phyloP scores from a whole-genome alignment of 2,329 filamentous ascomycete species.

The Ophiognomonia clavigignenti-juglandacearum region DNA sequence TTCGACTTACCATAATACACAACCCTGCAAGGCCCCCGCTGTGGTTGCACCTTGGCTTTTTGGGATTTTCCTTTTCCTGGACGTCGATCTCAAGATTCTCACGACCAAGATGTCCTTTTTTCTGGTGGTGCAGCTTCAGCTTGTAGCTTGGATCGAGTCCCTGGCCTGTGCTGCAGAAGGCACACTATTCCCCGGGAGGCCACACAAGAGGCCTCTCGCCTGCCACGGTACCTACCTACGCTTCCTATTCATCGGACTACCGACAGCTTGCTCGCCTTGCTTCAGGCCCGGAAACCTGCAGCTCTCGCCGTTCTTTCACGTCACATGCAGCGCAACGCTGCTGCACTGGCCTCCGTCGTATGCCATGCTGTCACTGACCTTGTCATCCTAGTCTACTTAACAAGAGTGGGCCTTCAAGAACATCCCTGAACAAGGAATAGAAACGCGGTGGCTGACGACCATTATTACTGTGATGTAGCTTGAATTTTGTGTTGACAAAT shows the following conservation, averaged over 20 bases:
- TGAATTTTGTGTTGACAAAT: too few species aligned
- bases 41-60: background rate
- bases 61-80: background rate
- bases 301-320: background rate
- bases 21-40: too few species aligned
- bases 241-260: background rate
- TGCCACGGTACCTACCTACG: background rate
- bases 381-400: background rate
- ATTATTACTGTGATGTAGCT: too few species aligned
- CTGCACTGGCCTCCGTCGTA: background rate
- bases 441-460: conserved; percentile 2
- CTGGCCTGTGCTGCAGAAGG: background rate
- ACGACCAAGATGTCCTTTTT: background rate
- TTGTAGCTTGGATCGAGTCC: background rate
- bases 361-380: background rate
- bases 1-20: too few species aligned
- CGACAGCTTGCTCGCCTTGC: background rate
- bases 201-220: background rate
- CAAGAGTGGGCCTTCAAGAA: background rate
- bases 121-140: background rate
- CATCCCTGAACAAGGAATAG: background rate
- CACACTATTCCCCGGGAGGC: background rate
- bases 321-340: background rate
- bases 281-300: background rate
- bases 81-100: background rate